Evolutionary conservation across 2,329 filamentous ascomycete species (phyloP).

Genomic region (Phaeosphaeria sp.): DNA sequence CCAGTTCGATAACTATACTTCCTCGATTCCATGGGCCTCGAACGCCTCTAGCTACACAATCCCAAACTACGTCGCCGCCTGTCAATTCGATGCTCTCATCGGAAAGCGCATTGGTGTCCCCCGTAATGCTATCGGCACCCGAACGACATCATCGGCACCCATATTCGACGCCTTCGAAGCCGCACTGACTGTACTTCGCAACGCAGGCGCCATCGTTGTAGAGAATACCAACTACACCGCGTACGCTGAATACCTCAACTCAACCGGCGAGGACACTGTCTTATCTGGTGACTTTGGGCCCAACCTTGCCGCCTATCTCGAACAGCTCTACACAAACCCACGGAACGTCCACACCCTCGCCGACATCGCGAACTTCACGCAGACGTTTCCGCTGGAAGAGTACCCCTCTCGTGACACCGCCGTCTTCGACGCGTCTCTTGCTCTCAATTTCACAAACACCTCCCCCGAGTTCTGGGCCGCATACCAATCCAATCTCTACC

Average conservation of each 20-base stretch:
- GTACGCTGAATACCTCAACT: conserved; percentile 53
- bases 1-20: conserved; percentile 63
- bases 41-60: conserved; percentile 48
- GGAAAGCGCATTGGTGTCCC: conserved; percentile 71
- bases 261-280: conserved; percentile 53
- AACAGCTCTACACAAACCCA: conserved; percentile 64
- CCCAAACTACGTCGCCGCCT: conserved; percentile 68
- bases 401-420: conserved; percentile 67
- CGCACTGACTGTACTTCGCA: conserved; percentile 59
- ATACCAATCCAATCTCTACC: conserved; percentile 60
- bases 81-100: conserved; percentile 59
- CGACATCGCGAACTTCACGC: conserved; percentile 64
- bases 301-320: conserved; percentile 64
- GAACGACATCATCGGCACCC: conserved; percentile 37
- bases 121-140: conserved; percentile 60
- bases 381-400: conserved; percentile 59
- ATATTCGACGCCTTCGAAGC: conserved; percentile 62
- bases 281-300: conserved; percentile 65
- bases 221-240: conserved; percentile 66
- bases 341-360: conserved; percentile 59
- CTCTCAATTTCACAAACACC: conserved; percentile 62
- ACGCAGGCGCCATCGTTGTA: conserved; percentile 66
- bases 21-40: conserved; percentile 58
- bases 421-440: conserved; percentile 62
- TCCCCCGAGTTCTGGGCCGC: conserved; percentile 63